Evolutionary conservation across 352 stramenopile species (phyloP).

Genomic region (Aphanomyces euteiches): DNA sequence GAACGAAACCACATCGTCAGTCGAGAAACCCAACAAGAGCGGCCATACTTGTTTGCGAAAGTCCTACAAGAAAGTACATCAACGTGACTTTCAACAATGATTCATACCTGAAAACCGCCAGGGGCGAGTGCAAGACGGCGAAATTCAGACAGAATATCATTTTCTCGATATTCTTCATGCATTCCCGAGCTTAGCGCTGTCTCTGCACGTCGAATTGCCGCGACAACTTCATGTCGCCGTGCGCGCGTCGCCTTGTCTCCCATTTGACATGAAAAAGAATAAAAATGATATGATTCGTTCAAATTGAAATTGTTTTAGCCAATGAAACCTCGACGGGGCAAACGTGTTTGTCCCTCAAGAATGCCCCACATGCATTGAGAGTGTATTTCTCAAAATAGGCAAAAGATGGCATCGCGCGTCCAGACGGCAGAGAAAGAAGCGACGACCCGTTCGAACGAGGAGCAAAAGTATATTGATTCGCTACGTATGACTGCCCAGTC

Average conservation of each 20-base stretch:
- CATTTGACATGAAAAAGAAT: not conserved
- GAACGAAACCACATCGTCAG: not conserved
- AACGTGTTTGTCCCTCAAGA: not conserved
- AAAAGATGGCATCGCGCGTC: too few relatives aligned
- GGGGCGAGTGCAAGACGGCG: conserved; percentile 18
- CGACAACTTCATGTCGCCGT: conserved; percentile 4
- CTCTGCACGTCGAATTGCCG: not conserved
- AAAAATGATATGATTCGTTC: not conserved
- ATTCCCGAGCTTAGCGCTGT: not conserved
- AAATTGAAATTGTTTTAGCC: not conserved
- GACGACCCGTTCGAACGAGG: not conserved
- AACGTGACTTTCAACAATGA: not conserved
- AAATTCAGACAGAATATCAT: not conserved
- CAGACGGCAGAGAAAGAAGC: too few relatives aligned
- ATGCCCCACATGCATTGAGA: not conserved
- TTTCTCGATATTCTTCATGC: too few relatives aligned
- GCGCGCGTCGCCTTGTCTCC: not conserved
- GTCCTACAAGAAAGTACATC: conserved; percentile 32
- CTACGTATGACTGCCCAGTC: conserved; percentile 21
- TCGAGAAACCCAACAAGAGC: conserved; percentile 43
- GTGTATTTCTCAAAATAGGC: too few relatives aligned
- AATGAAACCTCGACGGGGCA: too few relatives aligned
- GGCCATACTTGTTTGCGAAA: conserved; percentile 63
- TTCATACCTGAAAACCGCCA: conserved; percentile 10
- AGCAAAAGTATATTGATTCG: conserved; percentile 21